phyloP scores from a whole-genome alignment of 495 filamentous ascomycete genomes.

The Penicillium bialowiezense region DNA sequence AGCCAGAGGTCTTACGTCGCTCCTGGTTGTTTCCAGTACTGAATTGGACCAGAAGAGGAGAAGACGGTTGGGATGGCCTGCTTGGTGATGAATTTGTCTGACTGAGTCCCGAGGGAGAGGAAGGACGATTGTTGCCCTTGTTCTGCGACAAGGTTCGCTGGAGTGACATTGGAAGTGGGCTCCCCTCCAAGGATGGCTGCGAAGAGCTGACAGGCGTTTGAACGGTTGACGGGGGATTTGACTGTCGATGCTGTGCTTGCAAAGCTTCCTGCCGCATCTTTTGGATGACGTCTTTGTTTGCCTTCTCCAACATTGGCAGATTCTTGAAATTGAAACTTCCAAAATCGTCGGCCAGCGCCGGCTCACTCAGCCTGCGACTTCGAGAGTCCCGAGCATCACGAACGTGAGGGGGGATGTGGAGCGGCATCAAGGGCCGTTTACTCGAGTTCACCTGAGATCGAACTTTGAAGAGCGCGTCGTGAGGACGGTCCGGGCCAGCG shows the following conservation, averaged over 20 bases:
- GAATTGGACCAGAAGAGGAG: constrained; percentile 89
- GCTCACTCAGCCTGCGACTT: constrained; percentile 85
- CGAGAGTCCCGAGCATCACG: constrained; percentile 74
- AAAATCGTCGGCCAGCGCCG: constrained; percentile 85
- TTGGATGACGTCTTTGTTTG: constrained; percentile 97
- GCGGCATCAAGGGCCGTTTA: constrained; percentile 87
- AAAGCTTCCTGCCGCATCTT: constrained; percentile 87
- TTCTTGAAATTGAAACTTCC: constrained; percentile 97
- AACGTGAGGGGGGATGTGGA: constrained; percentile 95
- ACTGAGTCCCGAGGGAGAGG: constrained; percentile 76
- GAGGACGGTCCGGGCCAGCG: constrained; percentile 75
- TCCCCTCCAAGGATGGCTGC: constrained; percentile 74
- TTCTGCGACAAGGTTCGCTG: constrained; percentile 80
- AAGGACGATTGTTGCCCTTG: constrained; percentile 70
- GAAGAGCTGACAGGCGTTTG: constrained; percentile 42
- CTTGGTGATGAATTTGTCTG: constrained; percentile 84
- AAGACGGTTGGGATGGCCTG: constrained; percentile 87
- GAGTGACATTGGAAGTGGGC: constrained; percentile 77
- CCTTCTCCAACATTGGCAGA: constrained; percentile 91
- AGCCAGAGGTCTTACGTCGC: constrained; percentile 78
- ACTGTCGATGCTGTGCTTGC: constrained; percentile 56
- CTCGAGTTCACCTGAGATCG: constrained; percentile 77
- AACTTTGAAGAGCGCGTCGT: constrained; percentile 90
- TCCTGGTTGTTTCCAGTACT: constrained; percentile 73
- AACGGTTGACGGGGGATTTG: constrained; percentile 17